Evolutionary conservation across 2,329 filamentous ascomycete genomes (phyloP), one percentile per base, ranked within the genome.

Genomic region (Sporothrix pseudoabietina): DNA sequence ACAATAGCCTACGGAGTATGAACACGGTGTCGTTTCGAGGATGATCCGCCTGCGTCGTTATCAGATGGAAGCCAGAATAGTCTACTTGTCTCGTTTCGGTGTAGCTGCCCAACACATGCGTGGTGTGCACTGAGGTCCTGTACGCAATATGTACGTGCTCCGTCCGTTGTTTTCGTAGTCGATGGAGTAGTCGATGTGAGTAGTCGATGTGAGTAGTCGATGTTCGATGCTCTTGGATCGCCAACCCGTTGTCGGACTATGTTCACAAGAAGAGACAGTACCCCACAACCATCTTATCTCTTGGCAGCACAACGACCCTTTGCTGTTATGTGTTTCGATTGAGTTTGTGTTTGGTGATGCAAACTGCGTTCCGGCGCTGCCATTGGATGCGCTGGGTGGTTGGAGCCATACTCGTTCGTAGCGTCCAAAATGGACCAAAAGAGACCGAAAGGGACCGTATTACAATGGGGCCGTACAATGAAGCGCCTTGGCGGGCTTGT

Each of bases 221-320:
- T 12, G 41, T 44, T 44, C 12, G 61, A 47, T 66, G 39, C 12
- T 66, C 30, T 12, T 39, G 12, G 35, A 47, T 47, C 61, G n/a
- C 12, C 71, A 59, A 66, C 59, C 57, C 44, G 69, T 65, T 71
- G 71, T 72, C 61, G 71, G 57, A 35, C 26, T 63, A 26, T 26
- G 26, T 26, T 26, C 26, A 26, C 26, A 26, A 26, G 69, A 5
- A 19, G 10, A 10, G 4, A 26, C 9, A 19, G 22, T 35, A 47
- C 39, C 39, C 39, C 39, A 47, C 61, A 19, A 57, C 9, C 63
- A 73, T 73, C 72, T 73, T 71, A 73, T 73, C 72, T 73, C 72
- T 73, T 73, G 69, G 69, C 72, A 59, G 41, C 57, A 66, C 61
- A 39, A 39, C 1, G 16, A 32, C 5, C n/a, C 39, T 14, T 71